phyloP scores from a whole-genome alignment of 2,329 filamentous ascomycete genomes.

The Acephala macrosclerotiorum region DNA sequence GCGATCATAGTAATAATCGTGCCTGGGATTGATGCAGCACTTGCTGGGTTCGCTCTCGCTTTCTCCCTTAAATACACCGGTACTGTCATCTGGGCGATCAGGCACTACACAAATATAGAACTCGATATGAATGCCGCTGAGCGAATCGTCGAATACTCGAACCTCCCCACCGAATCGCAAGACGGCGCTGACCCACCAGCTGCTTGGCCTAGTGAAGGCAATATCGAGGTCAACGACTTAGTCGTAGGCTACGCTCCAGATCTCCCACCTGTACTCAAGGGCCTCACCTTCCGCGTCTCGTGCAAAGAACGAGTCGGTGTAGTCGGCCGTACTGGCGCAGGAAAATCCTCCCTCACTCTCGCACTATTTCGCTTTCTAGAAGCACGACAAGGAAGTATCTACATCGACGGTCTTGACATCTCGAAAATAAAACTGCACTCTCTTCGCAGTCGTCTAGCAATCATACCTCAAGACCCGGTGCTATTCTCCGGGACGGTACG shows the following conservation, averaged over 20 bases:
- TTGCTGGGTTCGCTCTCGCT: conserved; percentile 78
- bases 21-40: conserved; percentile 67
- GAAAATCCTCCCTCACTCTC: conserved; percentile 78
- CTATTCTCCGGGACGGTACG: conserved; percentile 82
- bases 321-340: conserved; percentile 79
- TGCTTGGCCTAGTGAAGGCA: conserved; percentile 78
- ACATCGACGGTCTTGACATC: conserved; percentile 78
- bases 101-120: conserved; percentile 74
- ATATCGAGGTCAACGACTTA: conserved; percentile 75
- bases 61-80: conserved; percentile 79
- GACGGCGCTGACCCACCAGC: conserved; percentile 68
- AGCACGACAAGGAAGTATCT: conserved; percentile 68
- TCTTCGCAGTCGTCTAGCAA: conserved; percentile 75
- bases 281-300: conserved; percentile 70
- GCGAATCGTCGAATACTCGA: conserved; percentile 77
- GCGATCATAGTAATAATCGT: conserved; percentile 69
- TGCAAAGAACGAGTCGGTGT: conserved; percentile 77
- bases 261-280: conserved; percentile 73
- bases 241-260: conserved; percentile 76
- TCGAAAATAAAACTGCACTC: conserved; percentile 74
- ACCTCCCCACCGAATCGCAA: conserved; percentile 71
- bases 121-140: conserved; percentile 83
- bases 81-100: conserved; percentile 66
- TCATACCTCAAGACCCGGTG: conserved; percentile 85
- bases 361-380: conserved; percentile 82